Evolutionary conservation across 1,284 basidiomycete genomes (phyloP), one percentile per base, ranked within the genome.

Genomic region (Tausonia pullulans): DNA sequence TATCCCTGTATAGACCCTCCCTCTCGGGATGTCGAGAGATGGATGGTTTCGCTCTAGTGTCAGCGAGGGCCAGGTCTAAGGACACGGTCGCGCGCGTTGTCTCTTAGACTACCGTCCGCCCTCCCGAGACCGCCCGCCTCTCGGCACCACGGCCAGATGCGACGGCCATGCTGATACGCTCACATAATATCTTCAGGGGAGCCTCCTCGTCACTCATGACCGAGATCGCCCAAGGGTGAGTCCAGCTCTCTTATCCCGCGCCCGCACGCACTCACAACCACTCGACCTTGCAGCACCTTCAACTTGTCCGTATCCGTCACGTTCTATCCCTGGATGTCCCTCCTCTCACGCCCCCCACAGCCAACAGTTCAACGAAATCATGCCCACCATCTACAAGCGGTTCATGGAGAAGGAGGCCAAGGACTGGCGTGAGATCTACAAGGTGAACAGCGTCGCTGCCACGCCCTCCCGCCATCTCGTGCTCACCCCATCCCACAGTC

Each of bases 361-460:
- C 79, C 91, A 95, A 80, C 86, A 95, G 71, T 99, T 99, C 79
- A 98, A 98, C 77, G 96, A 99, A 79, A 93, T 98, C 74, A 98
- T 99, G 93, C 95, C 96, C 2, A 87, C 86, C 72, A 93, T 95
- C 71, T 97, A 93, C 75, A 82, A 84, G 5, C 83, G 87, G 43
- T 89, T 90, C 76, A 90, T 88, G 86, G 90, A 94, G 77, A 98
- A 97, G 79, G 96, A 98, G 76, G 96, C 96, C 0, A 81, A 88
- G 44, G 92, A 99, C 74, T 99, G 95, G 95, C 82, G 95, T 52
- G 94, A 98, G 78, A 98, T 99, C 69, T 99, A 99, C 84, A 99
- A 99, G 82, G 90, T 86, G 51, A 3, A 4, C 16, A 5, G 11
- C 27, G 2, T 13, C 49, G 40, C 39, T 49, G 7, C 51, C 16